Evolutionary conservation across 139 green algal genomes (phyloP).

Genomic region (Picocystis salinarum): DNA sequence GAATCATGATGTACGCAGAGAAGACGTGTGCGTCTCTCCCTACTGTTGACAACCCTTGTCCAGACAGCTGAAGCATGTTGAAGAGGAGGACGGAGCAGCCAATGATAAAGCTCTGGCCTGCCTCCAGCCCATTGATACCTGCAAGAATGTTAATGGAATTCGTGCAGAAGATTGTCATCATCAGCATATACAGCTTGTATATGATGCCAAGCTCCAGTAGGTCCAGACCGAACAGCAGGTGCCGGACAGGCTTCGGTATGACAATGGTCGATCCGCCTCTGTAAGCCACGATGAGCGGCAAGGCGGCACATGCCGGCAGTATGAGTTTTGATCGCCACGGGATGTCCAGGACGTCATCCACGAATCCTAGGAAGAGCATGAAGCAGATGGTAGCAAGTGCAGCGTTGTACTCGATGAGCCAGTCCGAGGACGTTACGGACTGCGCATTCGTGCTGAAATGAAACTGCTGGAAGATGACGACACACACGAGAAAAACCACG

Average conservation of each 20-base stretch:
- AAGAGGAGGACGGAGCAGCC: slow-evolving; percentile 57
- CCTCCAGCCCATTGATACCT: slow-evolving; percentile 87
- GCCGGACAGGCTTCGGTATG: slow-evolving; percentile 8
- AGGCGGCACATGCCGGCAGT: slow-evolving; percentile 61
- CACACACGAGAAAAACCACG: slow-evolving; percentile 24
- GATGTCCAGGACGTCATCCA: slow-evolving; percentile 96
- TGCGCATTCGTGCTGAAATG: slow-evolving; percentile 32
- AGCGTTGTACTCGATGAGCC: slow-evolving; percentile 96
- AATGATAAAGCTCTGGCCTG: slow-evolving; percentile 84
- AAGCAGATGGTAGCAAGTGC: slow-evolving; percentile 88
- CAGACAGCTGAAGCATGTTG: slow-evolving; percentile 35
- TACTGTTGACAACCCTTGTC: background rate
- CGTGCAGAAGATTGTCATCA: slow-evolving; percentile 86
- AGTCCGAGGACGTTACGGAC: slow-evolving; percentile 29
- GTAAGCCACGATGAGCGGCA: slow-evolving; percentile 85
- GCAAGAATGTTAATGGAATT: slow-evolving; percentile 98
- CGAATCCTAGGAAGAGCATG: slow-evolving; percentile 97
- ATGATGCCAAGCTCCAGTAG: slow-evolving; percentile 56
- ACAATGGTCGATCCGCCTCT: slow-evolving; percentile 44
- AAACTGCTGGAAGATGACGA: slow-evolving; percentile 78
- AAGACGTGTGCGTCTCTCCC: slow-evolving; percentile 81
- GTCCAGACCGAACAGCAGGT: slow-evolving; percentile 9
- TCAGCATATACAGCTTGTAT: slow-evolving; percentile 71
- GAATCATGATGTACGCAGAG: slow-evolving; percentile 71
- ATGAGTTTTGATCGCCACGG: slow-evolving; percentile 90